A percentile compares a stretch with the other conserved stretches of the same genome.
These are phyloP conservation scores for Huntiella decipiens DNA, from an alignment of 2,329 filamentous ascomycete genomes.

Conservation along the genomic window DNA sequence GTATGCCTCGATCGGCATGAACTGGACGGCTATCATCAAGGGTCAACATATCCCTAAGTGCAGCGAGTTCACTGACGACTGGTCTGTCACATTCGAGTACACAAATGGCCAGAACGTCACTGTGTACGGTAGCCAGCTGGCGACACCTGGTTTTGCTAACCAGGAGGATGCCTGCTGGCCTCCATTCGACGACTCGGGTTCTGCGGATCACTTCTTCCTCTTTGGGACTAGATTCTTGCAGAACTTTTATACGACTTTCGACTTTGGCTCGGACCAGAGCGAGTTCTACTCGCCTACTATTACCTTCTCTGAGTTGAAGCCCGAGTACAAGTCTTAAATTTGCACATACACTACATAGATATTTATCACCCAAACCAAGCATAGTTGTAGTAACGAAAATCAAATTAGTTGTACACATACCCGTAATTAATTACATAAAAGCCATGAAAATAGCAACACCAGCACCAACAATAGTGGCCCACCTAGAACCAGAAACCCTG, in stretches of 20 bases:
- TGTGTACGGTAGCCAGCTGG: slow-evolving; percentile 18
- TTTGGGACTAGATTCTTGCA: slow-evolving; percentile 16
- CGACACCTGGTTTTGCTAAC: slow-evolving; percentile 18
- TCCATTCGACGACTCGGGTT: slow-evolving; percentile 16
- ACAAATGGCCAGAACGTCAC: slow-evolving; percentile 16
- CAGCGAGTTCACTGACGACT: slow-evolving; percentile 20
- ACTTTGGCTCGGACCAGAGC: slow-evolving; percentile 15
- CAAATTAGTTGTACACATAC: not conserved
- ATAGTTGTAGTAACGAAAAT: not conserved
- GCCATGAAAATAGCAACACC: not conserved
- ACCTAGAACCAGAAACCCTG: not conserved
- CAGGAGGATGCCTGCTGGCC: slow-evolving; percentile 20
- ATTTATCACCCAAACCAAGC: not conserved
- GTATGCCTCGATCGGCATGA: slow-evolving; percentile 20
- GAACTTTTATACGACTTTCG: slow-evolving; percentile 19
- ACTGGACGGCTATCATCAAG: slow-evolving; percentile 17
- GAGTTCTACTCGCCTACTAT: slow-evolving; percentile 11
- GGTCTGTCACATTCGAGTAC: slow-evolving; percentile 18
- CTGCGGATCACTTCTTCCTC: slow-evolving; percentile 15
- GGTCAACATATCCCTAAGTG: slow-evolving; percentile 18
- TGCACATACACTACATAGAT: not conserved
- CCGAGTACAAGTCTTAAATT: slow-evolving; percentile 3
- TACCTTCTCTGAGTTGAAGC: slow-evolving; percentile 15
- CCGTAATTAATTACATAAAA: slow-evolving; percentile 1
- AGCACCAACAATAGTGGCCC: not conserved